Evolutionary conservation across 768 basidiomycete genomes (phyloP), one percentile per base, ranked within the genome.

Genomic region (Kwoniella pini): DNA sequence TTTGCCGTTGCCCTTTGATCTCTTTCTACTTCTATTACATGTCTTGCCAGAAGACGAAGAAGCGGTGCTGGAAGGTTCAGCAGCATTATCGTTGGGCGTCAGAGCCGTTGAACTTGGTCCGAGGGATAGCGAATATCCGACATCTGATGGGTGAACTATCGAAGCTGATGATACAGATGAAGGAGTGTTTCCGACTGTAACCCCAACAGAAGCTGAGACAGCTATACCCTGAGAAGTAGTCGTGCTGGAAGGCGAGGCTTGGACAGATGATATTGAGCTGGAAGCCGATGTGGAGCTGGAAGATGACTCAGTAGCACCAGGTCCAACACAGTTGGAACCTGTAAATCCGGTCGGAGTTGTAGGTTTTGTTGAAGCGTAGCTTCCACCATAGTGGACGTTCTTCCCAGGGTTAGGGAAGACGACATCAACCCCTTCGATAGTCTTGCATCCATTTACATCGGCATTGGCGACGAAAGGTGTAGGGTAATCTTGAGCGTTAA

Each of bases 401-500:
- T 67, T 54, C 6, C 76, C 76, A 0, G 70, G 76, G 49, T 74
- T 62, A 24, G 77, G 77, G 65, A 76, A 78, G 44, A 78, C 75
- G 21, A 74, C 70, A 33, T 68, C 69, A 30, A 60, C 56, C 28
- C 49, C 51, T 51, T 73, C 77, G 54, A 75, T 65, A 22, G 77
- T 78, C 3, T 38, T 44, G 57, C 77, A 78, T n/a, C 69, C 62
- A 62, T 74, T 76, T 30, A 71, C 69, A 24, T 39, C 56, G 48
- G 67, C 72, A 45, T 77, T 77, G 46, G 76, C 76, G 31, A 78
- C 72, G 56, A 78, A 78, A 17, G 77, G 77, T 2, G 71, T 53
- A 22, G 77, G 77, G 51, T 53, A 63, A 43, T 70, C 70, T 54
- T 61, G 39, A 4, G 26, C 38, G 39, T 49, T 50, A 17, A 76